Conservation (phyloP, 1,139 yeast species). For the Candida neerlandica region DNA sequence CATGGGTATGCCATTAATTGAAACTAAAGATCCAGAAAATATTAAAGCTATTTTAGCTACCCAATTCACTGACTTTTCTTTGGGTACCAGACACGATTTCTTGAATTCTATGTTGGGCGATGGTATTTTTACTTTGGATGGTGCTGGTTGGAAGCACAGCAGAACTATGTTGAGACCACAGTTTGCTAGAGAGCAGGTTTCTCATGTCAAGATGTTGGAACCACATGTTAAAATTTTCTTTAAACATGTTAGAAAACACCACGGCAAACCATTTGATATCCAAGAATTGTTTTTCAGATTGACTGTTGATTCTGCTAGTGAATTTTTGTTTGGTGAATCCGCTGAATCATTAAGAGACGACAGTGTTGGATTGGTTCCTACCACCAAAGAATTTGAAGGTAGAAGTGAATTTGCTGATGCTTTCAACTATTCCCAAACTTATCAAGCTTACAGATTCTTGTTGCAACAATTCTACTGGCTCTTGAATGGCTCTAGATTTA, state of each 20-base stretch:
- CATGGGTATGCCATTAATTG: slow-evolving; percentile 24
- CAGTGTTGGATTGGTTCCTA: slow-evolving; percentile 22
- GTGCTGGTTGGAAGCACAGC: slow-evolving; percentile 59
- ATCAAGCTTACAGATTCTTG: slow-evolving; percentile 29
- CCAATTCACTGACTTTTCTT: slow-evolving; percentile 51
- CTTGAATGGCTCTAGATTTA: slow-evolving; percentile 33
- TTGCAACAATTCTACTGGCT: slow-evolving; percentile 31
- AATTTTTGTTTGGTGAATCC: slow-evolving; percentile 59
- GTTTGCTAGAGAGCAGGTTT: slow-evolving; percentile 53
- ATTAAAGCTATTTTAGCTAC: slow-evolving; percentile 43
- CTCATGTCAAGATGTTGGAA: slow-evolving; percentile 47
- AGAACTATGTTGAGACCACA: slow-evolving; percentile 59
- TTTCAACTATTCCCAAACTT: slow-evolving; percentile 36
- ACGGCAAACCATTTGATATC: slow-evolving; percentile 32
- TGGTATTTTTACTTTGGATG: slow-evolving; percentile 61
- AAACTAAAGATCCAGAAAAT: slow-evolving; percentile 34
- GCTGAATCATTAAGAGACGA: slow-evolving; percentile 41
- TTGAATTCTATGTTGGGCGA: slow-evolving; percentile 52
- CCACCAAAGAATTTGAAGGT: slow-evolving; percentile 13
- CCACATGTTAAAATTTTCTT: slow-evolving; percentile 45
- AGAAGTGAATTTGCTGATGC: slow-evolving; percentile 20
- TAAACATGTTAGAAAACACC: slow-evolving; percentile 26
- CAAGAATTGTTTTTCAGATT: slow-evolving; percentile 44
- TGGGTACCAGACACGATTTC: slow-evolving; percentile 48
- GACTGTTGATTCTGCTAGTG: slow-evolving; percentile 61